A percentile compares a stretch with the other conserved stretches of the same genome.
Evolutionary conservation across 345 rosid genomes (phyloP).

Genomic region (Hibiscus syriacus): DNA sequence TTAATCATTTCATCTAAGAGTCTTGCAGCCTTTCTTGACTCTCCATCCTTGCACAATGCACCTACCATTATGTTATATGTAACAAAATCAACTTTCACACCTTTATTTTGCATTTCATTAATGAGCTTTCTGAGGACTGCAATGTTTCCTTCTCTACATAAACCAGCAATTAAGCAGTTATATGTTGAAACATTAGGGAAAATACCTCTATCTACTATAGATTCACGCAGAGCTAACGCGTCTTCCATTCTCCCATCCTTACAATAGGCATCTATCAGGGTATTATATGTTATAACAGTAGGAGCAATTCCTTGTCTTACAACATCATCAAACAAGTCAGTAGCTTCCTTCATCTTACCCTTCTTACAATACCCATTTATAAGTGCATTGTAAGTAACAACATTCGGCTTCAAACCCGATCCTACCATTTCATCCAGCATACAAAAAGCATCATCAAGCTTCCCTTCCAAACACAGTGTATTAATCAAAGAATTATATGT

Average conservation of each 20-base stretch:
- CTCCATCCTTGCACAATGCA: conserved; percentile 53
- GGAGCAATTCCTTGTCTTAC: conserved; percentile 35
- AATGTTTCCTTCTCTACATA: conserved; percentile 42
- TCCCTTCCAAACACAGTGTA: conserved; percentile 44
- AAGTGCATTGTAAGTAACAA: conserved; percentile 58
- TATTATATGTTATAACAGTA: conserved; percentile 48
- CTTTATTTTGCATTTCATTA: conserved; percentile 34
- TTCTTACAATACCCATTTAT: conserved; percentile 69
- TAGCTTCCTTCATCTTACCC: conserved; percentile 49
- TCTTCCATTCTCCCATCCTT: conserved; percentile 46
- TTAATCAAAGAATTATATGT: conserved; percentile 58
- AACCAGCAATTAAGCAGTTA: conserved; percentile 68
- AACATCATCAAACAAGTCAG: conserved; percentile 34
- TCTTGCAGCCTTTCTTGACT: conserved; percentile 47
- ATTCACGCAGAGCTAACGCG: conserved; percentile 39
- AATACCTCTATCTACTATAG: conserved; percentile 45
- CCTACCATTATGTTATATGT: conserved; percentile 62
- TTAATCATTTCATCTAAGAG: conserved; percentile 47
- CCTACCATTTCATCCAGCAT: conserved; percentile 48
- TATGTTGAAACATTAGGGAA: conserved; percentile 45
- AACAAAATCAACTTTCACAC: conserved; percentile 42
- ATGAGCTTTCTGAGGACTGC: conserved; percentile 32
- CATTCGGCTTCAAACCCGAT: conserved; percentile 41
- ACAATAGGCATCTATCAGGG: conserved; percentile 62
- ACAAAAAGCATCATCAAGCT: conserved; percentile 43